A percentile compares a stretch with the other conserved stretches of the same genome.
phyloP scores from a whole-genome alignment of 805 yeast genomes.

The Scheffersomyces ergatensis region DNA sequence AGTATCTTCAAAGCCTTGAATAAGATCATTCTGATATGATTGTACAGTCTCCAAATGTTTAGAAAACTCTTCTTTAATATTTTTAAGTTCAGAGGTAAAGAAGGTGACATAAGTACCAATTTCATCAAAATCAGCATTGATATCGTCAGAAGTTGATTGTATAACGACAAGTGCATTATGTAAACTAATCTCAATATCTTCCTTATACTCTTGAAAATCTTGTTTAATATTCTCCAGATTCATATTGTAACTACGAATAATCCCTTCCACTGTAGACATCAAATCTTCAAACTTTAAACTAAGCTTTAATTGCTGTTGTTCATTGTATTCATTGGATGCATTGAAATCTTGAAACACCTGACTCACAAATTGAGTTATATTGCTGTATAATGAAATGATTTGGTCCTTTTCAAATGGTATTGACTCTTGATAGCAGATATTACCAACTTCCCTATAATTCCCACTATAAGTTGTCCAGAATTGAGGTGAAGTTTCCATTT shows the following conservation, averaged over 20 bases:
- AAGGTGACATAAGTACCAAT: conserved; percentile 3
- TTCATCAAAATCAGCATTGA: conserved; percentile 5
- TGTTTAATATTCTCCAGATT: conserved; percentile 1
- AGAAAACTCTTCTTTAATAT: not conserved
- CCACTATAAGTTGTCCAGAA: conserved; percentile 79
- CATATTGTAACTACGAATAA: not conserved
- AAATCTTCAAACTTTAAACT: conserved; percentile 11
- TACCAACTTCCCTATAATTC: conserved; percentile 52
- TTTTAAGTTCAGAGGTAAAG: conserved; percentile 2
- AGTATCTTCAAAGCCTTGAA: conserved; percentile 2
- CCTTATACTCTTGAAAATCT: conserved; percentile 3
- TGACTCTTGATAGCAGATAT: conserved; percentile 52
- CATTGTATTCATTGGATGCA: conserved; percentile 4
- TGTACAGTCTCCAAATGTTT: not conserved
- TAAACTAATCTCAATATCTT: conserved; percentile 4
- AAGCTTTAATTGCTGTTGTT: conserved; percentile 6
- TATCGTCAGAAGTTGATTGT: conserved; percentile 3
- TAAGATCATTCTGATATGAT: not conserved
- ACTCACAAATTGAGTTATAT: conserved; percentile 36
- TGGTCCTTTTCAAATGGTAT: conserved; percentile 53
- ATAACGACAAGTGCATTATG: conserved; percentile 3
- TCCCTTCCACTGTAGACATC: conserved; percentile 4
- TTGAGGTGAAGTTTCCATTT: conserved; percentile 46
- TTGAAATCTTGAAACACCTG: conserved; percentile 7
- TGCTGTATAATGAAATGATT: conserved; percentile 42